Conservation (phyloP, 2,329 filamentous ascomycete genomes). For the Penicillium frequentans region DNA sequence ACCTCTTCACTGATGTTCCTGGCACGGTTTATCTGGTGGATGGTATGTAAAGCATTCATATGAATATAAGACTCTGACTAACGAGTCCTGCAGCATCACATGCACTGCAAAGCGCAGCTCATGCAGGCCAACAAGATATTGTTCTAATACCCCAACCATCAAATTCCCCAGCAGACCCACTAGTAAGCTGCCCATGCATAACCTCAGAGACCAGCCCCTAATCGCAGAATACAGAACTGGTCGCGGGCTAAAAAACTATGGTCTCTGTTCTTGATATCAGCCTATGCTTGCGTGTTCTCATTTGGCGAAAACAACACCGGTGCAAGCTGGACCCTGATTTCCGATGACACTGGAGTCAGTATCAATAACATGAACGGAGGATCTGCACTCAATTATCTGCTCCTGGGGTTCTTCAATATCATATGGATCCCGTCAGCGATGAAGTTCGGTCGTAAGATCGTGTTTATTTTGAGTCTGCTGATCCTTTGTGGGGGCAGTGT, state of each 20-base stretch:
- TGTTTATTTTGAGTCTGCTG: slow-evolving; percentile 36
- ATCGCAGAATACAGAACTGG: slow-evolving; percentile 29
- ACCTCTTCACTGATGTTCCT: slow-evolving; percentile 28
- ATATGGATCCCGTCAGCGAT: slow-evolving; percentile 38
- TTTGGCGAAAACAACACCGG: slow-evolving; percentile 45
- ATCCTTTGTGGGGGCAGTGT: slow-evolving; percentile 31
- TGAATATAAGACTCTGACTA: neutral
- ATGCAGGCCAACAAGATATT: slow-evolving; percentile 28
- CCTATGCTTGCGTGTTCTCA: slow-evolving; percentile 44
- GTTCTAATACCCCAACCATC: slow-evolving; percentile 36
- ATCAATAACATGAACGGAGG: slow-evolving; percentile 45
- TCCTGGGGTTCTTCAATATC: slow-evolving; percentile 44
- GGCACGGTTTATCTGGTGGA: slow-evolving; percentile 38
- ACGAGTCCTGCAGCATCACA: slow-evolving; percentile 9
- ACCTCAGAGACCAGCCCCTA: neutral
- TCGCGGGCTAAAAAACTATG: slow-evolving; percentile 40
- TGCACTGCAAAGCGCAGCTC: slow-evolving; percentile 21
- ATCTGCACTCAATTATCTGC: slow-evolving; percentile 42
- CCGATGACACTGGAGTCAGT: slow-evolving; percentile 38
- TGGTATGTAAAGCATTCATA: slow-evolving; percentile 7
- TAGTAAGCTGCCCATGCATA: slow-evolving; percentile 15
- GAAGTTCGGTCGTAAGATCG: slow-evolving; percentile 35
- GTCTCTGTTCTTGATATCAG: slow-evolving; percentile 39
- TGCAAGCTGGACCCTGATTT: slow-evolving; percentile 45
- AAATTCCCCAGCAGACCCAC: slow-evolving; percentile 29